Base-by-base conservation (phyloP, 2,329 filamentous ascomycete genomes). In the Penicillium paneum region DNA sequence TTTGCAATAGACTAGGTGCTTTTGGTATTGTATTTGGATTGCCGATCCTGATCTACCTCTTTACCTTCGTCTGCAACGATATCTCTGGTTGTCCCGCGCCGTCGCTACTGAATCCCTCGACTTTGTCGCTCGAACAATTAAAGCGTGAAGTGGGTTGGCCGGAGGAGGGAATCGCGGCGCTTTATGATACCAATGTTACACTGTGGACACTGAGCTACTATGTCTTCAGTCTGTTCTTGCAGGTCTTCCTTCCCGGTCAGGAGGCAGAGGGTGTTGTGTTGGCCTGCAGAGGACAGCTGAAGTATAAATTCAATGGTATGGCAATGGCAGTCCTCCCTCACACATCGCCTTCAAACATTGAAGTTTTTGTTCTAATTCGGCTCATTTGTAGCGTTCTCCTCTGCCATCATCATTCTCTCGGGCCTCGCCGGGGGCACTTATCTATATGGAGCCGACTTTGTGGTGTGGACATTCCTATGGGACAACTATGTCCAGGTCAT, bases 51-150 rank as follows among this genome's bases (percentile, higher is more conserved):
- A 83, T 91, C 64, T 96, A 94, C 75, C 71, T 86, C 64, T 87
- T 93, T 69, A 82, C 86, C 43, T 96, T 97, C 69, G 79, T 88
- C 66, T 97, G 93, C 81, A 97, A 97, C 76, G 92, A 97, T 72
- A 79, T 95, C 60, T 88, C 90, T 8, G 93, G 94, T 55, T 97
- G 94, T 70, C 94, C 93, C 43, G 87, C 90, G 3, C 91, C 92
- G 3, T 91, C 89, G 4, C 80, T 93, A 8, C 81, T 96, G 35
- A 80, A 82, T 62, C 91, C 89, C 31, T 85, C 82, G 53, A 88
- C 83, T 8, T 76, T 96, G 56, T 85, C 85, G 39, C 77, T 91
- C 44, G 83, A 87, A 19, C 82, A 83, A 64, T 77, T 97, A 63
- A 94, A 93, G 77, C 71, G 78, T 52, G 91, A 97, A 67, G 84